These are phyloP conservation scores for Aspergillus sojae DNA, from an alignment of 2,329 filamentous ascomycete genomes.

Conservation along the genomic window DNA sequence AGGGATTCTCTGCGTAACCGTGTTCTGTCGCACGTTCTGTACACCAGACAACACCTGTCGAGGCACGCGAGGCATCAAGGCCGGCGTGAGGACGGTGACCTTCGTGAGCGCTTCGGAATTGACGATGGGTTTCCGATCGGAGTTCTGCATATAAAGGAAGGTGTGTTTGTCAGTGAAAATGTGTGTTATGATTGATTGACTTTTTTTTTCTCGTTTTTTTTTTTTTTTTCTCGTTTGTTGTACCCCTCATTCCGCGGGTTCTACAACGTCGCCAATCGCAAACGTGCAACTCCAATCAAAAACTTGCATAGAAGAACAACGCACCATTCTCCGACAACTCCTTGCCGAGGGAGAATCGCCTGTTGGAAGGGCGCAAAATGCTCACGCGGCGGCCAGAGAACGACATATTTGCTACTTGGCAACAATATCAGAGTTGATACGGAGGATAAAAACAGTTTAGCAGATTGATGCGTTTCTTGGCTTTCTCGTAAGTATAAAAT, in stretches of 20 bases:
- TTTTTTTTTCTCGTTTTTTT: neutral
- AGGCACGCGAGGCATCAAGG: conserved; percentile 82
- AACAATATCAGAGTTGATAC: neutral
- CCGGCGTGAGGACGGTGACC: conserved; percentile 89
- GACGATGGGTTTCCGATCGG: conserved; percentile 79
- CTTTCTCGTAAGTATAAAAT: neutral
- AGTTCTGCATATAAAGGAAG: conserved; percentile 59
- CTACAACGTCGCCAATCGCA: neutral
- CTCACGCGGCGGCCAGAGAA: conserved; percentile 51
- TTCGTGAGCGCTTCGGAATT: conserved; percentile 88
- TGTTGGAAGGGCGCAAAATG: conserved; percentile 42
- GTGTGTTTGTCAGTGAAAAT: conserved; percentile 7
- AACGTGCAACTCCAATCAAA: neutral
- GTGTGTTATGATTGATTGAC: neutral
- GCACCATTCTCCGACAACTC: conserved; percentile 50
- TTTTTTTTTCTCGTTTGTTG: neutral
- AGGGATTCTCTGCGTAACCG: conserved; percentile 80
- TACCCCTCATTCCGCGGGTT: neutral
- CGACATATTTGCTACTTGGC: conserved; percentile 39
- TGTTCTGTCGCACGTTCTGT: conserved; percentile 76
- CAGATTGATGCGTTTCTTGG: conserved; percentile 3
- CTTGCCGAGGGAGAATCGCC: conserved; percentile 47
- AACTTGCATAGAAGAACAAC: conserved; percentile 12
- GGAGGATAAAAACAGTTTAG: neutral
- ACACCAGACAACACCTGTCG: conserved; percentile 88